These are phyloP conservation scores for Brettanomyces sp. DNA, from an alignment of 805 yeast genomes.

Conservation along the genomic window DNA sequence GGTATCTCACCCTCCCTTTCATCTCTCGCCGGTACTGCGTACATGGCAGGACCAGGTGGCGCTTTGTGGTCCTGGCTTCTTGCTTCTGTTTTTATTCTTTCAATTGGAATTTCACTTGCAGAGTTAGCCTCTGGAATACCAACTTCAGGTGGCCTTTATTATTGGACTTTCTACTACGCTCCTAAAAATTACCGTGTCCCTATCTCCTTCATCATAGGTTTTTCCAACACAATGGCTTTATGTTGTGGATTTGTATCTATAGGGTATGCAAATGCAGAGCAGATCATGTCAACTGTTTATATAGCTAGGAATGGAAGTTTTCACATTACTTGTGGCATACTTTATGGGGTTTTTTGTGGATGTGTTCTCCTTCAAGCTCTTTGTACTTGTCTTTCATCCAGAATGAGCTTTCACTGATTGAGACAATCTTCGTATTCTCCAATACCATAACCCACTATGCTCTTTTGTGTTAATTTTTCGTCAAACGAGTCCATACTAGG, in stretches of 20 bases:
- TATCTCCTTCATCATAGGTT: slow-evolving; percentile 30
- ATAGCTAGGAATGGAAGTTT: slow-evolving; percentile 30
- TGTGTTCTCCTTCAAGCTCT: slow-evolving; percentile 25
- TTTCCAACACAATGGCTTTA: slow-evolving; percentile 32
- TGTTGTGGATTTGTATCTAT: slow-evolving; percentile 32
- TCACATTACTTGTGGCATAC: slow-evolving; percentile 25
- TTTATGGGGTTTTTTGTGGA: slow-evolving; percentile 34
- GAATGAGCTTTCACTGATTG: no score
- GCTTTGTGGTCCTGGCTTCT: slow-evolving; percentile 66
- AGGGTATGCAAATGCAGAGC: slow-evolving; percentile 32
- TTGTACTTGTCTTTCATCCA: slow-evolving; percentile 29
- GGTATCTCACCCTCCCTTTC: slow-evolving; percentile 60
- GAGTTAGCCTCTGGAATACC: slow-evolving; percentile 59
- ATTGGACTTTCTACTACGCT: slow-evolving; percentile 45
- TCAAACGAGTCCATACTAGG: no score
- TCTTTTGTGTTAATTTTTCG: no score
- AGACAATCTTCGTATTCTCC: no score
- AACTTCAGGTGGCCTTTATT: slow-evolving; percentile 61
- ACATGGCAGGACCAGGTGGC: slow-evolving; percentile 54
- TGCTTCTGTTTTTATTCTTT: slow-evolving; percentile 42
- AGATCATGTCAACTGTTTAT: slow-evolving; percentile 31
- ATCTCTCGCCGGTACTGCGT: slow-evolving; percentile 40
- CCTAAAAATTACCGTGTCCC: slow-evolving; percentile 27
- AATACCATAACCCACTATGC: no score
- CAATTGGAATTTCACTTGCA: slow-evolving; percentile 48